Conservation (phyloP, 2,329 filamentous ascomycete genomes). For the Xylariaceae sp. region DNA sequence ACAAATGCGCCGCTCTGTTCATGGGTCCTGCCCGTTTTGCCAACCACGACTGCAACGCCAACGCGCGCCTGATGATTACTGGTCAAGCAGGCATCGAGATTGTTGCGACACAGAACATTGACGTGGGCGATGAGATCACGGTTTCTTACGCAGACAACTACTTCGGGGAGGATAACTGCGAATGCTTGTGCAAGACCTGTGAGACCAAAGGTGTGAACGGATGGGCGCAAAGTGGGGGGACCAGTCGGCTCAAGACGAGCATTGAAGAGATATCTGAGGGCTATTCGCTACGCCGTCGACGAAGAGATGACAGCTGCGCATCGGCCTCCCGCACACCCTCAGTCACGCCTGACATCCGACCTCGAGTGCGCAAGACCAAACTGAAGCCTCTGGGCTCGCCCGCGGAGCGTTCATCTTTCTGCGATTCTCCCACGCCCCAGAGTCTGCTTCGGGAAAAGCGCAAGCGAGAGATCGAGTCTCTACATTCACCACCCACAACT, state of each 20-base stretch:
- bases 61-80: constrained; percentile 80
- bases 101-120: constrained; percentile 77
- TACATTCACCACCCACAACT: constrained; percentile 55
- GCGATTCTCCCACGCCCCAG: constrained; percentile 33
- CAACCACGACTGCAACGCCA: constrained; percentile 94
- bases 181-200: constrained; percentile 88
- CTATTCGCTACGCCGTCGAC: constrained; percentile 56
- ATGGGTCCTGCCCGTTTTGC: constrained; percentile 94
- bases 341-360: constrained; percentile 54
- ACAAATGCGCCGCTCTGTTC: constrained; percentile 87
- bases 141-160: constrained; percentile 96
- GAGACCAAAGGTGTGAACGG: constrained; percentile 75
- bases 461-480: constrained; percentile 42
- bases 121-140: constrained; percentile 89
- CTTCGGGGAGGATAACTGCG: constrained; percentile 91
- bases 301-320: constrained; percentile 49
- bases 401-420: constrained; percentile 35
- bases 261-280: constrained; percentile 52
- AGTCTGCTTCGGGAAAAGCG: constrained; percentile 33
- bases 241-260: constrained; percentile 45
- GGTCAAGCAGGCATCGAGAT: constrained; percentile 89
- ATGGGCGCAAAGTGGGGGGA: constrained; percentile 63
- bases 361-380: constrained; percentile 44
- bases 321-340: constrained; percentile 56
- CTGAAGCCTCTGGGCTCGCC: constrained; percentile 35